These are phyloP conservation scores for Rhodotorula paludigena DNA, from an alignment of 768 basidiomycete species.

Conservation along the genomic window DNA sequence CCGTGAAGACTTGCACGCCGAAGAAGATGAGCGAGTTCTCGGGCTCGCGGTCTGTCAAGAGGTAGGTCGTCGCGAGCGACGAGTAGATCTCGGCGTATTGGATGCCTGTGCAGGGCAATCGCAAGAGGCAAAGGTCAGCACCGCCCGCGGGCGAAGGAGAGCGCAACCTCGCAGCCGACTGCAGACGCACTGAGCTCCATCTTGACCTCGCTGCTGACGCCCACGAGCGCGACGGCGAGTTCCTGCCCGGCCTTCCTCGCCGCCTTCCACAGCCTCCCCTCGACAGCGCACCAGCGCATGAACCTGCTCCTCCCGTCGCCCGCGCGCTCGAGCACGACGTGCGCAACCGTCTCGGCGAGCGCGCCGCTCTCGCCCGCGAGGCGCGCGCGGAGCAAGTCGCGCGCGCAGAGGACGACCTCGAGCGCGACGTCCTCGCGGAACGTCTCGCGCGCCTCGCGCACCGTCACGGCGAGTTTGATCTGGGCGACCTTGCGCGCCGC, in stretches of 20 bases:
- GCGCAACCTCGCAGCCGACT: too few relatives aligned
- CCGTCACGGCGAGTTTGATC: conserved; percentile 85
- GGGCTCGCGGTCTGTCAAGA: conserved; percentile 85
- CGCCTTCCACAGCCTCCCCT: conserved; percentile 46
- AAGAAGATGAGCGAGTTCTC: conserved; percentile 94
- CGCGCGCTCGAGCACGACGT: conserved; percentile 79
- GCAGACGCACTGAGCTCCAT: conserved; percentile 63
- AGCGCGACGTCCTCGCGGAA: conserved; percentile 80
- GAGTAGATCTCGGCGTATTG: conserved; percentile 55
- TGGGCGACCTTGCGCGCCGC: conserved; percentile 72
- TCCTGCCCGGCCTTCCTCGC: conserved; percentile 44
- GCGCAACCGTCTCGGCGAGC: conserved; percentile 50
- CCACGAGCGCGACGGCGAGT: conserved; percentile 41
- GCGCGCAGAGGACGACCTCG: conserved; percentile 55
- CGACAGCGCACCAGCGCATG: conserved; percentile 44
- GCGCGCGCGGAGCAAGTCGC: conserved; percentile 43
- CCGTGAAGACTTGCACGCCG: conserved; percentile 85
- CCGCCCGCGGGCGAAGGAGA: neutral
- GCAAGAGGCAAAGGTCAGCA: too few relatives aligned
- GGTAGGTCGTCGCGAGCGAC: conserved; percentile 79
- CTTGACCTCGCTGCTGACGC: conserved; percentile 56
- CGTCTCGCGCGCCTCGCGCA: conserved; percentile 78
- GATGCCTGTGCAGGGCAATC: conserved; percentile 3
- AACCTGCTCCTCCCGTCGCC: conserved; percentile 55
- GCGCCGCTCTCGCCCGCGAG: conserved; percentile 42